Conservation (phyloP, 495 filamentous ascomycete genomes). For the Neohortaea acidophila region DNA sequence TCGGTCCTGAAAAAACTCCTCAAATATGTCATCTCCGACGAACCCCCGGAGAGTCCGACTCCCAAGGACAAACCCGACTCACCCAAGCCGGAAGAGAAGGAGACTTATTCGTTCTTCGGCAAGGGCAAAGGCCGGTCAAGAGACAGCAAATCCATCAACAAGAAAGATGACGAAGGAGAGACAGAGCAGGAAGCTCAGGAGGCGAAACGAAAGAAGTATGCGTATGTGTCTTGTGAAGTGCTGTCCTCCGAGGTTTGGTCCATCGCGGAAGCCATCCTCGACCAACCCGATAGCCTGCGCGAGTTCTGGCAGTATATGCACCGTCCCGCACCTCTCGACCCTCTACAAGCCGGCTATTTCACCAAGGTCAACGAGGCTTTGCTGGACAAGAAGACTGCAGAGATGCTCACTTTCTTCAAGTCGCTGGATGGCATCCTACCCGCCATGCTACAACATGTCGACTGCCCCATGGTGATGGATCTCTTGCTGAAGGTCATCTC, state of each 20-base stretch:
- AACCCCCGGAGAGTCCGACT: slow-evolving; percentile 24
- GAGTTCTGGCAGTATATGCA: slow-evolving; percentile 87
- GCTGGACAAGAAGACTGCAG: slow-evolving; percentile 91
- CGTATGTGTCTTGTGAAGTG: slow-evolving; percentile 81
- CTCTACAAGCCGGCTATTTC: slow-evolving; percentile 90
- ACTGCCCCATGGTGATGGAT: slow-evolving; percentile 98
- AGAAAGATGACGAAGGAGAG: slow-evolving; percentile 22
- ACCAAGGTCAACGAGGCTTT: slow-evolving; percentile 96
- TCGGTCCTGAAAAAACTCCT: slow-evolving; percentile 75
- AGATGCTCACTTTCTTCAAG: slow-evolving; percentile 83
- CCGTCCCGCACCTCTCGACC: slow-evolving; percentile 64
- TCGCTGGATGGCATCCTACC: slow-evolving; percentile 64
- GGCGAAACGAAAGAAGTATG: slow-evolving; percentile 78
- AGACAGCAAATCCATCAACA: slow-evolving; percentile 12
- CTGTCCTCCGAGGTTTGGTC: slow-evolving; percentile 95
- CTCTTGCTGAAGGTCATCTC: slow-evolving; percentile 94
- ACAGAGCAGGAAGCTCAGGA: slow-evolving; percentile 38
- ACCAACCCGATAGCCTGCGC: slow-evolving; percentile 57
- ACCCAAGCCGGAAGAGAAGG: slow-evolving; percentile 6
- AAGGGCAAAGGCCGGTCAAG: slow-evolving; percentile 20
- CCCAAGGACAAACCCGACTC: slow-evolving; percentile 50
- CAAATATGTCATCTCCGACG: slow-evolving; percentile 76
- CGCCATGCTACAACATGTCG: slow-evolving; percentile 82
- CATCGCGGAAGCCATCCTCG: slow-evolving; percentile 81
- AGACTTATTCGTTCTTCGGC: slow-evolving; percentile 11